phyloP scores from a whole-genome alignment of 805 yeast genomes.

The Candida orba region DNA sequence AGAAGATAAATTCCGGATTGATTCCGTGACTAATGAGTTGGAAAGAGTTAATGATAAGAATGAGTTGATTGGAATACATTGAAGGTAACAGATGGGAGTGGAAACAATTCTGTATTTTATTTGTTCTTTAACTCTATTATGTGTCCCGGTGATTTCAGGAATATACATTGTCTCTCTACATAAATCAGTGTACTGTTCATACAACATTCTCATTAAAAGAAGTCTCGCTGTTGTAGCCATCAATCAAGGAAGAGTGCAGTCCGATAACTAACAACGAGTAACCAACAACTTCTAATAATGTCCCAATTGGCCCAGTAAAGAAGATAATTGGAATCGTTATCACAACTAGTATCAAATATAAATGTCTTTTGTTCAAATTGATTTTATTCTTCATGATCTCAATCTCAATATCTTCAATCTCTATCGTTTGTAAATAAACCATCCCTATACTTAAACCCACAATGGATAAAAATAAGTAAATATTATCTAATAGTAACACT shows the following conservation, averaged over 20 bases:
- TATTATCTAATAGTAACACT: constrained; percentile 7
- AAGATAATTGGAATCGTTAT: constrained; percentile 2
- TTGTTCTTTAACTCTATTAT: too few relatives aligned
- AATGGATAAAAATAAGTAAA: constrained; percentile 5
- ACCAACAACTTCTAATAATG: constrained; percentile 1
- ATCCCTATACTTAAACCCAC: constrained; percentile 1
- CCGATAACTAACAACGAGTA: constrained; percentile 5
- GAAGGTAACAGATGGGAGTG: too few relatives aligned
- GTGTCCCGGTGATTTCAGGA: too few relatives aligned
- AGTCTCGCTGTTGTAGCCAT: constrained; percentile 12
- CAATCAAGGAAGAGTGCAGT: constrained; percentile 8
- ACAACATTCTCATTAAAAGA: constrained; percentile 15
- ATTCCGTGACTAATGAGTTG: too few relatives aligned
- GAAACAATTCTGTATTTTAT: too few relatives aligned
- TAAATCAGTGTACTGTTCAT: too few relatives aligned
- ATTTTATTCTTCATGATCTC: neutral
- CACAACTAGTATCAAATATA: neutral
- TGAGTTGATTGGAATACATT: too few relatives aligned
- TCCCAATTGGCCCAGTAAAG: constrained; percentile 1
- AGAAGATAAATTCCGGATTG: too few relatives aligned
- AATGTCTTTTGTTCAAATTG: constrained; percentile 1
- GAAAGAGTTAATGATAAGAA: too few relatives aligned
- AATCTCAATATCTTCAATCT: constrained; percentile 3
- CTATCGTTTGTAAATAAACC: constrained; percentile 1
- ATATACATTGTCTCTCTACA: too few relatives aligned